A percentile compares a stretch with the other conserved stretches of the same genome.
Conservation (phyloP, 2,329 filamentous ascomycete species). For the Cladosporium austrohemisphaericum region DNA sequence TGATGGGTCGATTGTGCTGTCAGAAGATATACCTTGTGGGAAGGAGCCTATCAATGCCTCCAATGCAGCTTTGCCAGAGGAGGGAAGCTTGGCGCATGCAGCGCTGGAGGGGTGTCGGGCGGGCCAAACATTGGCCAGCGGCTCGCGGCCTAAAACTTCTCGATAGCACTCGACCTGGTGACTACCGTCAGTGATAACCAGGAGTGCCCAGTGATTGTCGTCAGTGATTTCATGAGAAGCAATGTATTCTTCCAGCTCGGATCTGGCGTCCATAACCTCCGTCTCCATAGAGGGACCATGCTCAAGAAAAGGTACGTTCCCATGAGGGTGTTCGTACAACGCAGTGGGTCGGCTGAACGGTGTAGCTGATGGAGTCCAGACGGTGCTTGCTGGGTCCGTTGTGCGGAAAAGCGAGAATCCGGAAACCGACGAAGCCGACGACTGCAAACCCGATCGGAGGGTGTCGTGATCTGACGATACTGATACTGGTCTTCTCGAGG, state of each 20-base stretch:
- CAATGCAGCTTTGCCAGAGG: neutral
- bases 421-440: slow-evolving; percentile 49
- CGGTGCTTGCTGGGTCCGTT: neutral
- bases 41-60: neutral
- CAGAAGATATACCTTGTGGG: neutral
- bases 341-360: neutral
- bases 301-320: neutral
- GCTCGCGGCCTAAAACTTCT: neutral
- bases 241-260: slow-evolving; percentile 9
- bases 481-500: slow-evolving; percentile 65
- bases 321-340: neutral
- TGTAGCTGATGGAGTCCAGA: neutral
- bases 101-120: neutral
- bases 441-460: slow-evolving; percentile 45
- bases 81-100: neutral
- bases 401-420: slow-evolving; percentile 48
- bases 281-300: neutral
- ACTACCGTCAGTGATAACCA: neutral
- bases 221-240: neutral
- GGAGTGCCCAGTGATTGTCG: neutral
- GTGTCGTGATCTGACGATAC: slow-evolving; percentile 44
- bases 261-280: slow-evolving; percentile 9
- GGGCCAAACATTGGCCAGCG: neutral
- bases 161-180: slow-evolving; percentile 1
- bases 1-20: neutral